A percentile compares a stretch with the other conserved stretches of the same genome.
These are phyloP conservation scores for Porodaedalea pini DNA, from an alignment of 1,284 basidiomycete genomes.

Conservation along the genomic window DNA sequence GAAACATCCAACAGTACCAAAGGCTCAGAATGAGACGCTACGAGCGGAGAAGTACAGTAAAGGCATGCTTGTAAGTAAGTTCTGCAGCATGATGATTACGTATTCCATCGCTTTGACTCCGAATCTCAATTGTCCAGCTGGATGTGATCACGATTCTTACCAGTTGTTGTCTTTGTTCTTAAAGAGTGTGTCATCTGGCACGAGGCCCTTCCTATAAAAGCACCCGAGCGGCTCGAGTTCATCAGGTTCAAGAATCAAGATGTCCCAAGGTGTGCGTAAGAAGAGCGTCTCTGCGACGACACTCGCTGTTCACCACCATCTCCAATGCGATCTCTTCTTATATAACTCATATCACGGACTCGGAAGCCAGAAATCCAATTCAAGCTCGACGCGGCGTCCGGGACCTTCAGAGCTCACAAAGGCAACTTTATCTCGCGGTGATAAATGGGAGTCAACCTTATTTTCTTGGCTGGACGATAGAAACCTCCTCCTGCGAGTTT, in stretches of 20 bases:
- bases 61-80: too few relatives aligned
- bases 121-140: too few relatives aligned
- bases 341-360: constrained; percentile 39
- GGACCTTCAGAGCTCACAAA: constrained; percentile 32
- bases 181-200: not conserved
- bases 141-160: too few relatives aligned
- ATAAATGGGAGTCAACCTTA: constrained; percentile 48
- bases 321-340: constrained; percentile 45
- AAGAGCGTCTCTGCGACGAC: constrained; percentile 38
- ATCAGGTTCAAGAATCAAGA: not conserved
- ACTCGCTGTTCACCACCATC: constrained; percentile 42
- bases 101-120: too few relatives aligned
- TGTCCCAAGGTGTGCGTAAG: not conserved
- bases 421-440: constrained; percentile 42
- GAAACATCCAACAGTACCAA: too few relatives aligned
- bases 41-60: too few relatives aligned
- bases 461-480: constrained; percentile 43
- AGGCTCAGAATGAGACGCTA: too few relatives aligned
- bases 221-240: too few relatives aligned
- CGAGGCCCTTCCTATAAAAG: constrained; percentile 1
- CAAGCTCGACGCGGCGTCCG: not conserved
- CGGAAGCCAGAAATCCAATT: constrained; percentile 11
- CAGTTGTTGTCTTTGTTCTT: not conserved
- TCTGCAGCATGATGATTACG: too few relatives aligned
- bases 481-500: constrained; percentile 39